Evolutionary conservation across 139 green algal genomes (phyloP).

Genomic region (Picochlorum sp.): DNA sequence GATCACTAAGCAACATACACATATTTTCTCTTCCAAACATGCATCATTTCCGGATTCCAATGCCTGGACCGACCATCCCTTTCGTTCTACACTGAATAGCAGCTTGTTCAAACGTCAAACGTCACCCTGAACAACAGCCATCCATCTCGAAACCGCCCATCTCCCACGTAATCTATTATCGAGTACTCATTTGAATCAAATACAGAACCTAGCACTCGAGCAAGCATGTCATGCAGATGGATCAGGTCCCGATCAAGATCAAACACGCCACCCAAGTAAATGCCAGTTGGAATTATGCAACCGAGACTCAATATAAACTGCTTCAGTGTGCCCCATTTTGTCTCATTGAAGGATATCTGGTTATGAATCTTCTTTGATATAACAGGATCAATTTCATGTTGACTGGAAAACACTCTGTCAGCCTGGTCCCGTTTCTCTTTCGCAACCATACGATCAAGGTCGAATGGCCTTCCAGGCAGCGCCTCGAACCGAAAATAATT

Average conservation of each 20-base stretch:
- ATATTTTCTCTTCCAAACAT: too few relatives aligned
- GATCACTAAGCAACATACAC: too few relatives aligned
- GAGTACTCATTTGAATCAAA: neutral
- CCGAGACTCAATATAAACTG: constrained; percentile 4
- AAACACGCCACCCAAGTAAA: neutral
- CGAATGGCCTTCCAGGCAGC: neutral
- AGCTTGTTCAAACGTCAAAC: too few relatives aligned
- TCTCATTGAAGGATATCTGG: neutral
- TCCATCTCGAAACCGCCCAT: neutral
- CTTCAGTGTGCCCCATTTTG: neutral
- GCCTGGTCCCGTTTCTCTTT: neutral
- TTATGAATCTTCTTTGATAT: neutral
- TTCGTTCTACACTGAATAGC: too few relatives aligned
- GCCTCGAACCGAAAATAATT: neutral
- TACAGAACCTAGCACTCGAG: neutral
- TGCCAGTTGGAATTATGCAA: neutral
- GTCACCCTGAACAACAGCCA: neutral
- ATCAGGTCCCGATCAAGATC: neutral
- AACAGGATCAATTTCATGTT: neutral
- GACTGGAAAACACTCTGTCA: neutral
- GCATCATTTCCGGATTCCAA: too few relatives aligned
- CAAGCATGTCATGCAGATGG: neutral
- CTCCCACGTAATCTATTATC: neutral
- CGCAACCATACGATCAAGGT: neutral
- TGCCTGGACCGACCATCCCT: too few relatives aligned